Base-by-base conservation (phyloP, 805 yeast species). In the Nakazawaea molendinolei region DNA sequence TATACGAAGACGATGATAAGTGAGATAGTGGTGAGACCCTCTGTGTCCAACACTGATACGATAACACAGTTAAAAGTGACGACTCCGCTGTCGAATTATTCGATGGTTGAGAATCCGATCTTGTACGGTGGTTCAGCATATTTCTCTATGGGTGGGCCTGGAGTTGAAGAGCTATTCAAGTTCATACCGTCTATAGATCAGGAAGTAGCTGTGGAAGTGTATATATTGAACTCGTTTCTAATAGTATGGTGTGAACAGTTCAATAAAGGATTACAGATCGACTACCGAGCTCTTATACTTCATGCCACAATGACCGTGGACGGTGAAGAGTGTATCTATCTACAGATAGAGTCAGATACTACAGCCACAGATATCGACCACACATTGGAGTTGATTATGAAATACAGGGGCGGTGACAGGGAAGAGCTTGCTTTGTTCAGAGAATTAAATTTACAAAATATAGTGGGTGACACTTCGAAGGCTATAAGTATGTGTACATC, bases 401-500 rank as follows among this genome's bases (percentile, higher is more conserved):
- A 19, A 35, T 15, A 3, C 19, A 13, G 7, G 17, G 8, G 17
- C 9, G 23, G n/a, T 5, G 20, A 14, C 5, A 13, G 13, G 21
- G 9, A 21, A 18, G 14, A 23, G 13, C 36, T 8, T 31, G 23
- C 17, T 15, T 8, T 24, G 4, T 35, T 39, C 23, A 20, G 28
- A 17, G 19, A 33, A 13, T 19, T 33, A 25, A 19, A 14, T 4
- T 8, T 23, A 15, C 33, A 33, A 14, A 19, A 38, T n/a, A 13
- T 30, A 5, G 15, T 41, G 8, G 17, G 16, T 13, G 36, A 43
- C 12, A 26, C 61, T 19, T 67, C 63, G 45, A 49, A 55, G 7
- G 59, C 64, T 6, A 40, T 67, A 42, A 47, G 58, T 20, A 48
- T 53, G 36, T 65, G 71, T 43, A 61, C 69, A 3, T 54, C 64